Percentiles rank a stretch among this genome's conserved stretches.
These are phyloP conservation scores for Penicillium aurantiogriseum DNA, from an alignment of 2,329 filamentous ascomycete species.

Conservation along the genomic window DNA sequence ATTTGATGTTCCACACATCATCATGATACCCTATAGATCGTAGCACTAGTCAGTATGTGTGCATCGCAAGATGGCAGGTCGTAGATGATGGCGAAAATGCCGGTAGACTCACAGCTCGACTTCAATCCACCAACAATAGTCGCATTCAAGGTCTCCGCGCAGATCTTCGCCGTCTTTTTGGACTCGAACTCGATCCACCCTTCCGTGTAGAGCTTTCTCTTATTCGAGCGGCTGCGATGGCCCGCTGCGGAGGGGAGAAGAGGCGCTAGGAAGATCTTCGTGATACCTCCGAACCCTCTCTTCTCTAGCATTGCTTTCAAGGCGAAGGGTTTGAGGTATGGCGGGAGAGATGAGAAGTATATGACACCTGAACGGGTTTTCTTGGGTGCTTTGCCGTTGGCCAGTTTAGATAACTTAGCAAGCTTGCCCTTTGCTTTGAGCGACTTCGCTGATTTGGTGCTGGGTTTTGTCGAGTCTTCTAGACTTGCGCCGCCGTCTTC, in stretches of 20 bases:
- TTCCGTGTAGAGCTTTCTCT: slow-evolving; percentile 46
- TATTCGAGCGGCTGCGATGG: slow-evolving; percentile 34
- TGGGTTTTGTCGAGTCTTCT: slow-evolving; percentile 8
- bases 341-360: slow-evolving; percentile 47
- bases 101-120: slow-evolving; percentile 34
- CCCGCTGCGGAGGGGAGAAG: slow-evolving; percentile 28
- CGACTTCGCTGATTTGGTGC: slow-evolving; percentile 6
- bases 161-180: slow-evolving; percentile 43
- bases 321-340: slow-evolving; percentile 49
- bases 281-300: slow-evolving; percentile 44
- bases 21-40: slow-evolving; percentile 38
- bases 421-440: slow-evolving; percentile 18
- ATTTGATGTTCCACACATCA: slow-evolving; percentile 50
- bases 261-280: slow-evolving; percentile 46
- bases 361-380: slow-evolving; percentile 44
- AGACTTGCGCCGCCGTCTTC: slow-evolving; percentile 17
- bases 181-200: slow-evolving; percentile 50
- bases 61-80: background rate
- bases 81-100: background rate
- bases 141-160: slow-evolving; percentile 48
- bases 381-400: slow-evolving; percentile 15
- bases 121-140: slow-evolving; percentile 45
- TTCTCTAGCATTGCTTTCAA: slow-evolving; percentile 44
- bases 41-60: background rate
- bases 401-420: slow-evolving; percentile 8